A percentile compares a stretch with the other conserved stretches of the same genome.
phyloP scores from a whole-genome alignment of 352 stramenopile species.

The Pythium apleroticum region DNA sequence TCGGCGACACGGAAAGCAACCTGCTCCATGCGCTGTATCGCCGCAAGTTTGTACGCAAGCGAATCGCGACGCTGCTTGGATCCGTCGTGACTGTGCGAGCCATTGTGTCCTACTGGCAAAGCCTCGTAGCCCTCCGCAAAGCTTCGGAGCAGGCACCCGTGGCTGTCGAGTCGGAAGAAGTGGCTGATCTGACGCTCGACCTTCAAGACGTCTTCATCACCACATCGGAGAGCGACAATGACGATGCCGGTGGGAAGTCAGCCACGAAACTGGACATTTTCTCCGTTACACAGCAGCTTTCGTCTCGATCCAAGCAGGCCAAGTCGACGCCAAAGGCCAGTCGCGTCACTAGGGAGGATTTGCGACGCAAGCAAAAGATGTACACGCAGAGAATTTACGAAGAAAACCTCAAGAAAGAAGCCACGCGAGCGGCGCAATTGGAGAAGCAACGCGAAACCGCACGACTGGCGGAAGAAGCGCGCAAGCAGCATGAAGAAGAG shows the following conservation, averaged over 20 bases:
- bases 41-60: constrained; percentile 55
- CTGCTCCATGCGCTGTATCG: constrained; percentile 60
- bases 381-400: constrained; percentile 43
- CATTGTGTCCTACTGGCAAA: constrained; percentile 39
- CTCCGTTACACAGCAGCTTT: constrained; percentile 67
- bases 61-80: constrained; percentile 36
- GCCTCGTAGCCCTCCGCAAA: constrained; percentile 26
- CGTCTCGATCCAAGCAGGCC: background rate
- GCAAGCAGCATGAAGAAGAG: constrained; percentile 30
- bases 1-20: constrained; percentile 52
- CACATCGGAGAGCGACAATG: background rate
- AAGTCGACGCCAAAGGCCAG: background rate
- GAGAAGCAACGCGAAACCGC: constrained; percentile 35
- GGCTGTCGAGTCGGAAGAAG: background rate
- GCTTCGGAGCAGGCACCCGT: background rate
- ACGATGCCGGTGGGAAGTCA: background rate
- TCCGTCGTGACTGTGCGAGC: constrained; percentile 31
- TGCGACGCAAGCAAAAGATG: constrained; percentile 38
- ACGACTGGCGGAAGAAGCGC: constrained; percentile 28
- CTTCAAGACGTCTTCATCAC: constrained; percentile 11
- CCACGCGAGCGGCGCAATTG: constrained; percentile 16
- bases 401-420: constrained; percentile 42
- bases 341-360: constrained; percentile 25
- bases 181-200: background rate
- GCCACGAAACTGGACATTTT: background rate